Evolutionary conservation across 2,329 filamentous ascomycete genomes (phyloP), one percentile per base, ranked within the genome.

Genomic region (Furcasterigmium sp.): DNA sequence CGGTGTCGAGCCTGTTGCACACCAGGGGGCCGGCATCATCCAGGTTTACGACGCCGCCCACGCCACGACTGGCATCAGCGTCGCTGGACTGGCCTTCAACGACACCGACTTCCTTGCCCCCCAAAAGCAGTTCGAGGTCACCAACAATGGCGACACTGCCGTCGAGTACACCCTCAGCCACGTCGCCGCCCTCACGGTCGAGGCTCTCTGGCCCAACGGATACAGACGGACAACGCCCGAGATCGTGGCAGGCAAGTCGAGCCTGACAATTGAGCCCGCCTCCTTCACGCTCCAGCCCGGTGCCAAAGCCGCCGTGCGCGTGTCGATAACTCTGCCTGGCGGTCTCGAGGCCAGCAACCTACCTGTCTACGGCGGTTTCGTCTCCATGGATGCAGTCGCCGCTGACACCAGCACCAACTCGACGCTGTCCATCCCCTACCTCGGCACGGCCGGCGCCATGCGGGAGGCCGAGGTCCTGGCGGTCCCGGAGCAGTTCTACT

Each of bases 311-410:
- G 55, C 49, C 5, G 53, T 61, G 32, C 23, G 23, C 7, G 23
- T 26, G 23, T 26, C 23, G 7, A 11, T 11, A 7, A 53, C 52
- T 10, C 56, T 55, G 6, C 59, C 61, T 2, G 25, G 40, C 2
- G 52, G 54, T 13, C 49, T 65, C 8, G 51, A 63, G 30, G 46
- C 47, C 5, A 49, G 46, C 1, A 56, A 55, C 5, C 48, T 70
- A 18, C 67, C 67, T 5, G 57, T 72, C 8, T 72, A 70, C 54
- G 63, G 63, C n/a, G 69, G 69, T 17, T 70, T 62, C 54, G 56
- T 72, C 39, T 56, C 63, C 11, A 51, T 72, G 41, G 64, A 62
- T 28, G n/a, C n/a, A n/a, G n/a, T n/a, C n/a, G n/a, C n/a, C n/a
- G n/a, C n/a, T n/a, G 59, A 58, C 38, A 62, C 60, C 26, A 59